A percentile compares a stretch with the other conserved stretches of the same genome.
phyloP scores from a whole-genome alignment of 2,329 filamentous ascomycete species.

The Tolypocladium paradoxum region DNA sequence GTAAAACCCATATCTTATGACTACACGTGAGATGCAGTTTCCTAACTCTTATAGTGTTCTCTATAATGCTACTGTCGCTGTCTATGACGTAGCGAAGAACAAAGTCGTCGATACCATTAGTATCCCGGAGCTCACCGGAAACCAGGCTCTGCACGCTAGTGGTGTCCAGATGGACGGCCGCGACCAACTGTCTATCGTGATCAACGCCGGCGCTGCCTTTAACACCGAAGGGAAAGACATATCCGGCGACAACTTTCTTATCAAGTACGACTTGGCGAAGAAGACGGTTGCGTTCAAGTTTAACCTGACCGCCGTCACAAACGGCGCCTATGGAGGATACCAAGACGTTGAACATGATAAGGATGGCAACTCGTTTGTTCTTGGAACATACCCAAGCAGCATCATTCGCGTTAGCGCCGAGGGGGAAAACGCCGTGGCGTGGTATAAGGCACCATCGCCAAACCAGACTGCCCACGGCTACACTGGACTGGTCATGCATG shows the following conservation, averaged over 20 bases:
- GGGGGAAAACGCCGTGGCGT: constrained; percentile 15
- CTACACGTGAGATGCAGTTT: neutral
- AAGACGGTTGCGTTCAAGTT: constrained; percentile 17
- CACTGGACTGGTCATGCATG: neutral
- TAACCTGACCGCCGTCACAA: constrained; percentile 19
- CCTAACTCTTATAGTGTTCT: neutral
- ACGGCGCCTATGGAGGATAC: constrained; percentile 22
- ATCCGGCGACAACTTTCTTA: constrained; percentile 23
- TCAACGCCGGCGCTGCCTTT: constrained; percentile 23
- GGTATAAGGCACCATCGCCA: constrained; percentile 5
- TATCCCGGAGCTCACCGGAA: constrained; percentile 17
- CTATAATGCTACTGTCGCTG: constrained; percentile 1
- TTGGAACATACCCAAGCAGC: constrained; percentile 26
- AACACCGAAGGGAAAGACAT: constrained; percentile 22
- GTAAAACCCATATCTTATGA: neutral
- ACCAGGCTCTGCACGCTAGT: constrained; percentile 10
- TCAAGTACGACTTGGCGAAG: constrained; percentile 21
- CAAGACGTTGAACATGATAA: constrained; percentile 28
- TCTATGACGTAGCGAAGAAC: constrained; percentile 4
- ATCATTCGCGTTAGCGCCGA: constrained; percentile 21
- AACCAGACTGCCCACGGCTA: constrained; percentile 5
- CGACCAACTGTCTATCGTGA: constrained; percentile 21
- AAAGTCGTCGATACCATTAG: constrained; percentile 13
- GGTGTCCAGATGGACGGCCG: constrained; percentile 23
- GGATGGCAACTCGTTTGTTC: constrained; percentile 23